phyloP scores from a whole-genome alignment of 1,284 basidiomycete species.

The Hypsizygus ulmarius region DNA sequence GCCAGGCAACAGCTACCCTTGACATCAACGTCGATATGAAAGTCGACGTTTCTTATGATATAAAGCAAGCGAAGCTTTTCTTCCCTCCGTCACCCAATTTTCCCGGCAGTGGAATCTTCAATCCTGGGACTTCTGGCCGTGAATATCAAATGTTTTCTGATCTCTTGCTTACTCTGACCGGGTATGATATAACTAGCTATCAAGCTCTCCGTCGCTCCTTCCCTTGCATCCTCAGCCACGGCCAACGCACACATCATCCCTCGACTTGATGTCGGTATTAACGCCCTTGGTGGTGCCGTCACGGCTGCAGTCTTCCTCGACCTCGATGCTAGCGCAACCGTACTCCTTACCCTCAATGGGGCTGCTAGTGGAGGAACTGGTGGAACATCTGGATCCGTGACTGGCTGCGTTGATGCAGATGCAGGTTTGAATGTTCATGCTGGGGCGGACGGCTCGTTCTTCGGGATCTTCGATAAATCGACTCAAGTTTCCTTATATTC shows the following conservation, averaged over 20 bases:
- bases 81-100: conserved; percentile 37
- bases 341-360: conserved; percentile 8
- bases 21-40: conserved; percentile 36
- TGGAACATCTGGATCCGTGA: neutral
- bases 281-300: conserved; percentile 32
- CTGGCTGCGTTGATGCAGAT: conserved; percentile 15
- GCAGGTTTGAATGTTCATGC: conserved; percentile 15
- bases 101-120: conserved; percentile 27
- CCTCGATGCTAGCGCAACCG: conserved; percentile 35
- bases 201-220: conserved; percentile 24
- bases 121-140: conserved; percentile 22
- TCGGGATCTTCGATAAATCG: conserved; percentile 15
- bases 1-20: conserved; percentile 32
- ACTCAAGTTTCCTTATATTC: neutral
- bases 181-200: conserved; percentile 24
- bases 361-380: conserved; percentile 1
- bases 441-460: conserved; percentile 19
- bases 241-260: conserved; percentile 9
- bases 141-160: neutral
- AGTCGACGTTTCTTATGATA: conserved; percentile 36
- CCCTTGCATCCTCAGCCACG: neutral
- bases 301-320: conserved; percentile 37
- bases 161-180: neutral
- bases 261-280: conserved; percentile 25
- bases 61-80: conserved; percentile 37